Conservation (phyloP, 169 alveolate genomes). For the Plasmodium coatneyi region DNA sequence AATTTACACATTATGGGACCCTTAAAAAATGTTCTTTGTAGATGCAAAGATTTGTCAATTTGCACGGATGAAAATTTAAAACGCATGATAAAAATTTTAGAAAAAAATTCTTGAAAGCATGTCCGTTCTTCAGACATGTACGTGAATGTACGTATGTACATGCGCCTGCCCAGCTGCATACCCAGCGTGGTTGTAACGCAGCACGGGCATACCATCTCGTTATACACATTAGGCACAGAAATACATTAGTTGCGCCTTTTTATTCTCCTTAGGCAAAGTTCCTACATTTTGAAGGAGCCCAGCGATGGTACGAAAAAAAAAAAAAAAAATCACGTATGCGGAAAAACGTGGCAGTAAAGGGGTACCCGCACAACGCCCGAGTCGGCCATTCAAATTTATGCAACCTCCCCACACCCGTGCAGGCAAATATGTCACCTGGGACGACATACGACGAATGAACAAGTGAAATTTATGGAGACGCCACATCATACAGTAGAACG, state of each 20-base stretch:
- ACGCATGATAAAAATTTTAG: constrained; percentile 54
- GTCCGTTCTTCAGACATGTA: neutral
- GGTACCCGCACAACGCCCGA: neutral
- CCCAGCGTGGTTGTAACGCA: neutral
- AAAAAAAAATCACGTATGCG: neutral
- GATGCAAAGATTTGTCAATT: constrained; percentile 60
- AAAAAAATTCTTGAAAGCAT: constrained; percentile 36
- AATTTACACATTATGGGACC: neutral
- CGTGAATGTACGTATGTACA: constrained; percentile 6
- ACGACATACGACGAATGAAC: constrained; percentile 57
- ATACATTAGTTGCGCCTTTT: neutral
- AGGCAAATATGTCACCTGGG: constrained; percentile 67
- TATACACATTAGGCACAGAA: neutral
- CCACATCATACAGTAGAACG: neutral
- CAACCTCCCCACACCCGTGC: neutral
- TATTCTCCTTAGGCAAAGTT: constrained; percentile 46
- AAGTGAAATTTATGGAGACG: neutral
- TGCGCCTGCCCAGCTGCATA: neutral
- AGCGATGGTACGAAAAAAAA: constrained; percentile 18
- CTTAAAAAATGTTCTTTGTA: constrained; percentile 22
- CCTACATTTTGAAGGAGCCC: constrained; percentile 48
- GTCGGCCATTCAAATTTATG: neutral
- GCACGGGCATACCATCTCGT: neutral
- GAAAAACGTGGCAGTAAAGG: neutral
- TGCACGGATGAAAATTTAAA: constrained; percentile 72